Percentiles rank a stretch among this genome's conserved stretches.
Evolutionary conservation across 371 early-diverging fungal genomes (phyloP).

Genomic region (Rhizopus delemar): DNA sequence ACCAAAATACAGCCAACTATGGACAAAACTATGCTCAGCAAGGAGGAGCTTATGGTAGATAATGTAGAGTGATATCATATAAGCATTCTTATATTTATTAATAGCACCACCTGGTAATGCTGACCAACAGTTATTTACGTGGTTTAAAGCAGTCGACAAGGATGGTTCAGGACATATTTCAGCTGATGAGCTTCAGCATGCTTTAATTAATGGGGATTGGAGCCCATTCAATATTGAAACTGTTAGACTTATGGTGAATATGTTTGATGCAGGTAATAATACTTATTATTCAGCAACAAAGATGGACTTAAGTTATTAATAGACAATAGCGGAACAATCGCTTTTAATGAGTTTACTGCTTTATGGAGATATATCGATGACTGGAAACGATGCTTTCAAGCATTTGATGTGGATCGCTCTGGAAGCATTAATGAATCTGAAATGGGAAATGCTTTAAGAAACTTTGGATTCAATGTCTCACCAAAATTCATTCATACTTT

Average conservation of each 20-base stretch:
- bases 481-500: constrained; percentile 58
- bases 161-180: constrained; percentile 53
- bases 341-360: constrained; percentile 80
- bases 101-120: constrained; percentile 23
- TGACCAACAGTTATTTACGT: constrained; percentile 52
- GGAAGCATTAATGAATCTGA: constrained; percentile 77
- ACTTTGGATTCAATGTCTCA: constrained; percentile 76
- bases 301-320: no score
- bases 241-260: constrained; percentile 64
- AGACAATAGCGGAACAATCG: constrained; percentile 67
- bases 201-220: constrained; percentile 70
- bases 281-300: background rate
- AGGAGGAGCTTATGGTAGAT: background rate
- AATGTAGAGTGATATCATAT: no score
- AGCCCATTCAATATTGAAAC: constrained; percentile 65
- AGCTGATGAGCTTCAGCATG: constrained; percentile 59
- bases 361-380: constrained; percentile 75
- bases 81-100: background rate
- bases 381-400: constrained; percentile 77
- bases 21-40: constrained; percentile 6
- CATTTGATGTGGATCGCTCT: constrained; percentile 78
- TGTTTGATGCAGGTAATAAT: constrained; percentile 68
- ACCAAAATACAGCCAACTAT: constrained; percentile 3
- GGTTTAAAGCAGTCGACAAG: constrained; percentile 79
- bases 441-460: constrained; percentile 71